Base-by-base conservation (phyloP, 1,284 basidiomycete species). In the Athelia sp. region DNA sequence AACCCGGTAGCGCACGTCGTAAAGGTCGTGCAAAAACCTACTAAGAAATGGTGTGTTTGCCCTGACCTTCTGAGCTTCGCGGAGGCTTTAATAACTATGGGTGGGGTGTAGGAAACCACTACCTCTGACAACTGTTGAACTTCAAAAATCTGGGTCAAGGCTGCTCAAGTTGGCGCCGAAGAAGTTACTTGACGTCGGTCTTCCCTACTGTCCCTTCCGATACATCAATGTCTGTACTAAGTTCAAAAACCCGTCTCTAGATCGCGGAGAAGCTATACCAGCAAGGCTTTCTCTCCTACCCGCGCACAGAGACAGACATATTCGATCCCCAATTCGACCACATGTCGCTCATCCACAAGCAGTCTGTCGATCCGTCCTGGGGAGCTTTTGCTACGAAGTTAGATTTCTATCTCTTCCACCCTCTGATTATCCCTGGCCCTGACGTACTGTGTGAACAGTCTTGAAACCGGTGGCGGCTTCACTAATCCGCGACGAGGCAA, bases 61-160 rank as follows among this genome's bases (percentile, higher is more conserved):
- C n/a, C n/a, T n/a, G n/a, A n/a, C n/a, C n/a, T n/a, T n/a, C n/a
- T n/a, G n/a, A n/a, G n/a, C n/a, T n/a, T n/a, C n/a, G n/a, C n/a
- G n/a, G n/a, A n/a, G n/a, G n/a, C n/a, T n/a, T n/a, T n/a, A n/a
- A n/a, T n/a, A n/a, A n/a, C n/a, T n/a, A n/a, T n/a, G n/a, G n/a
- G n/a, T n/a, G n/a, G n/a, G n/a, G n/a, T 46, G n/a, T 55, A 97
- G 95, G 85, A 99, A 99, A 74, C 96, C 97, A 1, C 70, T 93
- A 9, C 97, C 97, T 11, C 72, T 99, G 42, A 99, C 97, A 0
- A 99, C 97, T 0, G 96, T 99, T 23, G 97, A 99, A 60, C 76
- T 99, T 40, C 97, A 99, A 65, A 98, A 99, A 64, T 85, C 91
- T 1, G 94, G 91, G 2, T 98, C 96, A n/a, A 75, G 96, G n/a